phyloP scores from a whole-genome alignment of 1,284 basidiomycete species.

The Naganishia liquefaciens region DNA sequence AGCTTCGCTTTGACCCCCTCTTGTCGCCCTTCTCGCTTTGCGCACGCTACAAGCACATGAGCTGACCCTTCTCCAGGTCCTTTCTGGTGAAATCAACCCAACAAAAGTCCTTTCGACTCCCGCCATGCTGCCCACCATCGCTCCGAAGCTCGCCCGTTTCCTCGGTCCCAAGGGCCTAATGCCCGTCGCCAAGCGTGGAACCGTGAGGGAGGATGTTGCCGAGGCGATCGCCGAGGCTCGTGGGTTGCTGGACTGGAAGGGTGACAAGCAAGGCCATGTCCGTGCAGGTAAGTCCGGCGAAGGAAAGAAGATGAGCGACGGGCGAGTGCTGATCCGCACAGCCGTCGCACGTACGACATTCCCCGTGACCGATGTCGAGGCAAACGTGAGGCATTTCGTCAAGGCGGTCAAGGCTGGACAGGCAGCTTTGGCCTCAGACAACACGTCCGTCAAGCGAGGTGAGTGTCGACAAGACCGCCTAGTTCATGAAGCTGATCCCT shows the following conservation, averaged over 20 bases:
- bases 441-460: slow-evolving; percentile 41
- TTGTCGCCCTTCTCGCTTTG: no score
- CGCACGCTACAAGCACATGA: background rate
- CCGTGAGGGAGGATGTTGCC: slow-evolving; percentile 81
- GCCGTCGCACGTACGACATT: slow-evolving; percentile 55
- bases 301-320: background rate
- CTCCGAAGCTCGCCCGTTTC: slow-evolving; percentile 78
- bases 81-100: slow-evolving; percentile 46
- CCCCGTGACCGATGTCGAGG: slow-evolving; percentile 70
- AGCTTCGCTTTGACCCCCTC: no score
- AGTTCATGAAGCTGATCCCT: slow-evolving; percentile 23
- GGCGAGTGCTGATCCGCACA: slow-evolving; percentile 12
- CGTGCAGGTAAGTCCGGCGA: slow-evolving; percentile 71
- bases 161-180: slow-evolving; percentile 93
- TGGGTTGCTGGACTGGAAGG: slow-evolving; percentile 87
- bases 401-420: slow-evolving; percentile 60
- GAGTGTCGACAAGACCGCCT: background rate
- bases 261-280: slow-evolving; percentile 83
- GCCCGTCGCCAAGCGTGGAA: slow-evolving; percentile 91
- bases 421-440: slow-evolving; percentile 36
- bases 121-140: slow-evolving; percentile 73
- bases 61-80: slow-evolving; percentile 32
- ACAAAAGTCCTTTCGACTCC: slow-evolving; percentile 68
- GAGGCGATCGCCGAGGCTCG: slow-evolving; percentile 77
- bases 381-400: slow-evolving; percentile 77